These are phyloP conservation scores for Pharnaceum exiguum DNA, from an alignment of 148 eudicot species.

Conservation along the genomic window DNA sequence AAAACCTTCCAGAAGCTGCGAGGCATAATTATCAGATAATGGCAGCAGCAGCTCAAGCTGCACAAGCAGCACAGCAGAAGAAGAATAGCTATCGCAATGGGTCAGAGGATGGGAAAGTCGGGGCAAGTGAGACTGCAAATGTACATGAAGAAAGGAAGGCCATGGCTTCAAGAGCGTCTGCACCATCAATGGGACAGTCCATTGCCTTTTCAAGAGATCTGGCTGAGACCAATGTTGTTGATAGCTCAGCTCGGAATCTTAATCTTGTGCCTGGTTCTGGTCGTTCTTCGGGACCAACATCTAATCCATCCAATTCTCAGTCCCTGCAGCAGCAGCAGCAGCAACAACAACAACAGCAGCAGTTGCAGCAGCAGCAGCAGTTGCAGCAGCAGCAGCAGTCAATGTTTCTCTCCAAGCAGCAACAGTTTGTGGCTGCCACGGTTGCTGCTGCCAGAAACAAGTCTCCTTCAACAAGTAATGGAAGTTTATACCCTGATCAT, in stretches of 20 bases:
- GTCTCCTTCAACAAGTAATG: constrained; percentile 45
- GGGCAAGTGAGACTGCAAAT: constrained; percentile 40
- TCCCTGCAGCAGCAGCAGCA: constrained; percentile 51
- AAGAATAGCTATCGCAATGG: constrained; percentile 50
- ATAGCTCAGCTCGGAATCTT: constrained; percentile 62
- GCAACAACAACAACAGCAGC: constrained; percentile 32
- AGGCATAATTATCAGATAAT: constrained; percentile 54
- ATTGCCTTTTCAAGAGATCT: constrained; percentile 79
- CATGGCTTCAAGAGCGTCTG: constrained; percentile 29
- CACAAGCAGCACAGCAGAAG: constrained; percentile 54
- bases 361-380: constrained; percentile 29
- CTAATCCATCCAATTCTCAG: constrained; percentile 38
- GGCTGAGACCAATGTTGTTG: constrained; percentile 50
- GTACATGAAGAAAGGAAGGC: constrained; percentile 67
- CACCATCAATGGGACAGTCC: constrained; percentile 53
- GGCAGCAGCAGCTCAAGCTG: constrained; percentile 46
- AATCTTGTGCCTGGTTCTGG: constrained; percentile 38
- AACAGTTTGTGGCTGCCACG: constrained; percentile 33
- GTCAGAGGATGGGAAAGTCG: constrained; percentile 54
- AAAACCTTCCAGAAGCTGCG: constrained; percentile 59
- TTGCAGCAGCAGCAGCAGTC: constrained; percentile 36
- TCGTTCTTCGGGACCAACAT: constrained; percentile 38
- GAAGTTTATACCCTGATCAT: constrained; percentile 58
- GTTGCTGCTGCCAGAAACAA: constrained; percentile 46
- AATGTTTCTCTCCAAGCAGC: constrained; percentile 32